Evolutionary conservation across 495 filamentous ascomycete species (phyloP).

Genomic region (Penicillium angulare): DNA sequence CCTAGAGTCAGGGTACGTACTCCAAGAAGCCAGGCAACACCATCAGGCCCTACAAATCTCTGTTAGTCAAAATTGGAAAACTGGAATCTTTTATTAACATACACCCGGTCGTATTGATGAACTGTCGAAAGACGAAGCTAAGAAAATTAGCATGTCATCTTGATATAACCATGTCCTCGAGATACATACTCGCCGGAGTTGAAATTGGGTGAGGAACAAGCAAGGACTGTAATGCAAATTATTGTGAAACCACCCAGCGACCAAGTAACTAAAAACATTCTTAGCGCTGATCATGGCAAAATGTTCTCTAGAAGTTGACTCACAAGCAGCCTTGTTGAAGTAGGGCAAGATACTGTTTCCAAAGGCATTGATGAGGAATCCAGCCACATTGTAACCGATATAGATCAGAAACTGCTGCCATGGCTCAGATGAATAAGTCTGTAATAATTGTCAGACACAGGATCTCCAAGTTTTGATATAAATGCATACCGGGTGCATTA

Average conservation of each 20-base stretch:
- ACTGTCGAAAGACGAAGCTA: constrained; percentile 59
- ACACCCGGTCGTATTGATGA: constrained; percentile 60
- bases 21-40: constrained; percentile 62
- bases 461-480: neutral
- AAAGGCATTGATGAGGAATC: constrained; percentile 67
- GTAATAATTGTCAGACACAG: constrained; percentile 1
- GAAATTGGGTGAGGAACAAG: constrained; percentile 60
- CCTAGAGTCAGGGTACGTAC: constrained; percentile 24
- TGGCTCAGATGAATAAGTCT: constrained; percentile 50
- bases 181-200: constrained; percentile 56
- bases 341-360: constrained; percentile 59
- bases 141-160: constrained; percentile 12
- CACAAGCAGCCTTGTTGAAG: constrained; percentile 59
- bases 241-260: constrained; percentile 65
- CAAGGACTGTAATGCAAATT: constrained; percentile 64
- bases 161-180: neutral
- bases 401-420: constrained; percentile 81
- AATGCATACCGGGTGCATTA: constrained; percentile 50
- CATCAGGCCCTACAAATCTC: constrained; percentile 49
- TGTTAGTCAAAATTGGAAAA: neutral
- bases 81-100: constrained; percentile 10
- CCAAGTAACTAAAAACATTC: constrained; percentile 52
- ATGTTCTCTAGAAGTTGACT: constrained; percentile 7
- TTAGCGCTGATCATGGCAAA: constrained; percentile 3
- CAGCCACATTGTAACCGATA: constrained; percentile 60